Percentiles rank a stretch among this genome's conserved stretches.
Evolutionary conservation across 139 green algal species (phyloP).

Genomic region (Pseudopediastrum boryanum): DNA sequence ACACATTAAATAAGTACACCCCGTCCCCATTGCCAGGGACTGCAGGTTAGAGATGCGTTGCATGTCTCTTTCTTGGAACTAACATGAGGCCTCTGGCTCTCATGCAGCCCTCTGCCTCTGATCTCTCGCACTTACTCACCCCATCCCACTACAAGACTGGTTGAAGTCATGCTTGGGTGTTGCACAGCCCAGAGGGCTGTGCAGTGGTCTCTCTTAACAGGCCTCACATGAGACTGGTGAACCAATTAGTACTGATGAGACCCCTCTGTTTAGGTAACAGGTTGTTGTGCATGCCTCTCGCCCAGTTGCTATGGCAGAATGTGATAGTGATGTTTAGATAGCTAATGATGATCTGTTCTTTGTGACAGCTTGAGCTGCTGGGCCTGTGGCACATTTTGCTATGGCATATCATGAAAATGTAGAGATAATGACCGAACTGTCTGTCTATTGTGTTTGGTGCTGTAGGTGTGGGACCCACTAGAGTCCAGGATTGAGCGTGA

Average conservation of each 20-base stretch:
- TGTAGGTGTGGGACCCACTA: constrained; percentile 20
- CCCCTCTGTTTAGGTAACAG: no score
- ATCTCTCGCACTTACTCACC: background rate
- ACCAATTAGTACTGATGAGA: background rate
- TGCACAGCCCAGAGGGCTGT: background rate
- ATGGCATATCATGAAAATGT: no score
- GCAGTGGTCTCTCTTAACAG: background rate
- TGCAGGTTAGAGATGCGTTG: no score
- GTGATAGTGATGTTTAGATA: no score
- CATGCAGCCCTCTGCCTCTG: background rate
- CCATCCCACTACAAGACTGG: background rate
- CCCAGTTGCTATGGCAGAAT: no score
- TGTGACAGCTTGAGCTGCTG: background rate
- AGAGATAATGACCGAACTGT: no score
- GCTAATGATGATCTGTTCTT: no score
- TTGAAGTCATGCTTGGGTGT: background rate
- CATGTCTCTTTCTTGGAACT: no score
- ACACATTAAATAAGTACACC: no score
- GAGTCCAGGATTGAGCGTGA: constrained; percentile 21
- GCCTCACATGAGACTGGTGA: background rate
- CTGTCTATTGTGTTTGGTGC: background rate
- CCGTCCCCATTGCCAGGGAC: no score
- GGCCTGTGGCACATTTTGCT: constrained; percentile 8
- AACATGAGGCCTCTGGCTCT: background rate
- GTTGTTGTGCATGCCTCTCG: no score